phyloP scores from a whole-genome alignment of 352 stramenopile species.

The Vaucheria bursata region DNA sequence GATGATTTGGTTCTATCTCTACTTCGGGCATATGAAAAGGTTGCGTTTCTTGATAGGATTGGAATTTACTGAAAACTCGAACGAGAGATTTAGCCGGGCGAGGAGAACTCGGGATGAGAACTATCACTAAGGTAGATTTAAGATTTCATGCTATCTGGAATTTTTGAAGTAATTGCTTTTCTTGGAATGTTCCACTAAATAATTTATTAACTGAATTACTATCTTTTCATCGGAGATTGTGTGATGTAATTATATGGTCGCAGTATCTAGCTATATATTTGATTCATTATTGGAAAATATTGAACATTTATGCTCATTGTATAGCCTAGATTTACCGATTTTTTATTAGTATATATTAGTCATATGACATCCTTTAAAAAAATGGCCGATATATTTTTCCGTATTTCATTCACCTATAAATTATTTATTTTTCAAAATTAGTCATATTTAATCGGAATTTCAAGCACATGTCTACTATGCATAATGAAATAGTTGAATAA shows the following conservation, averaged over 20 bases:
- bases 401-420: too few species aligned
- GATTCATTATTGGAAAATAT: background rate
- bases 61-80: constrained; percentile 23
- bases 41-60: constrained; percentile 20
- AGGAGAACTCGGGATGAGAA: constrained; percentile 21
- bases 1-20: background rate
- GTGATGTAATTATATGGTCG: background rate
- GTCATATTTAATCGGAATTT: too few species aligned
- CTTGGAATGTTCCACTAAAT: background rate
- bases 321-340: background rate
- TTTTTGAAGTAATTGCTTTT: background rate
- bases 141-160: background rate
- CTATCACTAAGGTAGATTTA: constrained; percentile 21
- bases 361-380: too few species aligned
- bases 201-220: too few species aligned
- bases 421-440: too few species aligned
- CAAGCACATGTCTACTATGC: too few species aligned
- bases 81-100: constrained; percentile 30
- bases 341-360: too few species aligned
- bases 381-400: too few species aligned
- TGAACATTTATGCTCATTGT: background rate
- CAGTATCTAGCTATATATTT: background rate
- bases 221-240: background rate
- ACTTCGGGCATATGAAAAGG: background rate
- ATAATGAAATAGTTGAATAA: too few species aligned